Evolutionary conservation across 1,284 basidiomycete genomes (phyloP).

Genomic region (Fomitopsis schrenkii): DNA sequence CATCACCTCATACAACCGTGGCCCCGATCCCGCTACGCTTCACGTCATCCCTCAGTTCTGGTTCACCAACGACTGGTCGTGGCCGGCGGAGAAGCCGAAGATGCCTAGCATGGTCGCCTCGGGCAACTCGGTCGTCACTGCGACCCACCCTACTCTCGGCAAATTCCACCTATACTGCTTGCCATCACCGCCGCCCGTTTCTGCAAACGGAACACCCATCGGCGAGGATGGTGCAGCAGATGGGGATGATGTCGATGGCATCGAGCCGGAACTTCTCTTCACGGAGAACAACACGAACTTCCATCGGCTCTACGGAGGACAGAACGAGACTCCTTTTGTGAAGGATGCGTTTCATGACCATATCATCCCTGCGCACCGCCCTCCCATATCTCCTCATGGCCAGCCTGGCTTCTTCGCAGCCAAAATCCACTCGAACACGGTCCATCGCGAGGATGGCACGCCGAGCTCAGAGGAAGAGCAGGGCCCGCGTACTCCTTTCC

Average conservation of each 20-base stretch:
- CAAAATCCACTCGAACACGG: slow-evolving; percentile 46
- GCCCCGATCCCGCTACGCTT: slow-evolving; percentile 92
- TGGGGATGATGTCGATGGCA: slow-evolving; percentile 57
- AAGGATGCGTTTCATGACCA: slow-evolving; percentile 99
- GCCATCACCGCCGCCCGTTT: slow-evolving; percentile 87
- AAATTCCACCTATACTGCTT: slow-evolving; percentile 86
- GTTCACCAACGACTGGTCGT: slow-evolving; percentile 99
- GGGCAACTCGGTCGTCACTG: slow-evolving; percentile 63
- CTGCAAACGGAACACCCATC: slow-evolving; percentile 57
- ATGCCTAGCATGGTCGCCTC: slow-evolving; percentile 70
- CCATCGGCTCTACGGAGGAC: slow-evolving; percentile 83
- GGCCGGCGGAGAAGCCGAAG: slow-evolving; percentile 78
- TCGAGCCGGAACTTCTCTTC: slow-evolving; percentile 85
- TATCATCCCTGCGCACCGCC: slow-evolving; percentile 84
- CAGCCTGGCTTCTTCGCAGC: slow-evolving; percentile 38
- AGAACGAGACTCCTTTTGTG: slow-evolving; percentile 80
- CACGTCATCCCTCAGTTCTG: slow-evolving; percentile 95
- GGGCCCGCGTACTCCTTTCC: slow-evolving; percentile 55
- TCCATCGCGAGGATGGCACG: slow-evolving; percentile 31
- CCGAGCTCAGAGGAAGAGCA: slow-evolving; percentile 31
- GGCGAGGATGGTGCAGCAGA: slow-evolving; percentile 45
- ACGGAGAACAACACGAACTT: slow-evolving; percentile 99
- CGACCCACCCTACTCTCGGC: slow-evolving; percentile 71
- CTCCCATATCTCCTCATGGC: slow-evolving; percentile 31
- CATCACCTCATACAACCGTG: slow-evolving; percentile 95